Percentiles rank a stretch among this genome's conserved stretches.
These are phyloP conservation scores for Solanum pimpinellifolium DNA, from an alignment of 257 asterid genomes.

Conservation along the genomic window DNA sequence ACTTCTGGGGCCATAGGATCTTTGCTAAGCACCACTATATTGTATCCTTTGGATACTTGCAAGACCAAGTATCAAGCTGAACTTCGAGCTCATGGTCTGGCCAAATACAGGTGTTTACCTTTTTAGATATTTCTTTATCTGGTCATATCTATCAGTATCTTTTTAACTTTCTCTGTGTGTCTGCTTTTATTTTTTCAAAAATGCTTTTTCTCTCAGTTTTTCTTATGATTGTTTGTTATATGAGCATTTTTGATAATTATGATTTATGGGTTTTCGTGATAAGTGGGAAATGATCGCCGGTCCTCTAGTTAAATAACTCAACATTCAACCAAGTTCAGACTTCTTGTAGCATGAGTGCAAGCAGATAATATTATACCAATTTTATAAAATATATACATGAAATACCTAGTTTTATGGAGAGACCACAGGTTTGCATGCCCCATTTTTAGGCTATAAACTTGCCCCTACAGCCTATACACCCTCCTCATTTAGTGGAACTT, in stretches of 20 bases:
- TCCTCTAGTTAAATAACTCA: not conserved
- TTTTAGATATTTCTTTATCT: not conserved
- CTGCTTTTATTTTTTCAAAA: no score
- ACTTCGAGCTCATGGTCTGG: conserved; percentile 53
- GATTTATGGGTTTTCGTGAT: not conserved
- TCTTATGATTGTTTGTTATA: not conserved
- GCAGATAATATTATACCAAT: not conserved
- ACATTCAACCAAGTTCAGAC: not conserved
- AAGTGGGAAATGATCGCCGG: not conserved
- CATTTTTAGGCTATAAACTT: not conserved
- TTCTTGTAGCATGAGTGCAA: not conserved
- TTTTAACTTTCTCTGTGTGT: not conserved
- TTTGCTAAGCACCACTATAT: conserved; percentile 72
- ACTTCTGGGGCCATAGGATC: conserved; percentile 90
- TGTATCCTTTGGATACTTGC: conserved; percentile 92
- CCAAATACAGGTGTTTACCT: conserved; percentile 52
- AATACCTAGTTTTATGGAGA: no score
- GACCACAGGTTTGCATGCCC: not conserved
- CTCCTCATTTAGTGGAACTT: not conserved
- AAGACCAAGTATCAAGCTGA: conserved; percentile 95
- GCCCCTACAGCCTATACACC: not conserved
- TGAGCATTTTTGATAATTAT: not conserved
- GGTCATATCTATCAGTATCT: not conserved
- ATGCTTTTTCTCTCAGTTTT: not conserved
- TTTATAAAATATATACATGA: no score